Evolutionary conservation across 306 rosid species (phyloP).

Genomic region (Trifolium pratense): DNA sequence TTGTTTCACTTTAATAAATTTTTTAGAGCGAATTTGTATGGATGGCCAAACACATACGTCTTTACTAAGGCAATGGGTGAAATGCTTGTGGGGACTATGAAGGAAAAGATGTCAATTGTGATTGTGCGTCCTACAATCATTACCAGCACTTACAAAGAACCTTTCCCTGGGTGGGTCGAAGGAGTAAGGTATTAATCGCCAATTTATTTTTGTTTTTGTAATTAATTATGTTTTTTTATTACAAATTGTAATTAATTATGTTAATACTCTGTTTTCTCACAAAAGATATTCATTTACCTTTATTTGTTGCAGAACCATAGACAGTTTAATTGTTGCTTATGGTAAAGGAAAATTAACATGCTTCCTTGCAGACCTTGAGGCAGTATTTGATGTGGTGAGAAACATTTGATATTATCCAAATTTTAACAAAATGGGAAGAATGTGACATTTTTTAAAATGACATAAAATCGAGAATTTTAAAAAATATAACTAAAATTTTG

Average conservation of each 20-base stretch:
- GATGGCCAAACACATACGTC: conserved; percentile 85
- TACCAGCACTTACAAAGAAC: conserved; percentile 76
- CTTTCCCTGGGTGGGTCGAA: conserved; percentile 90
- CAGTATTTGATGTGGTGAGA: conserved; percentile 62
- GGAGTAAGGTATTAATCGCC: conserved; percentile 63
- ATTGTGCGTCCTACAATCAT: conserved; percentile 73
- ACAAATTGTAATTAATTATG: neutral
- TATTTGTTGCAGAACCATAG: conserved; percentile 65
- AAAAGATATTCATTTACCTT: too few relatives aligned
- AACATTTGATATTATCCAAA: neutral
- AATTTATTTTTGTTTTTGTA: too few relatives aligned
- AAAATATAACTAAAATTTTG: too few relatives aligned
- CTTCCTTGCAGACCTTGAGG: conserved; percentile 50
- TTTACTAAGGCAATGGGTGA: conserved; percentile 95
- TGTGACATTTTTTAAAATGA: too few relatives aligned
- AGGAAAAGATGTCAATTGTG: conserved; percentile 48
- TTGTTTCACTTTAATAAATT: neutral
- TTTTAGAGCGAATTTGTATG: conserved; percentile 57
- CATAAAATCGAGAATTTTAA: too few relatives aligned
- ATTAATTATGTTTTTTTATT: neutral
- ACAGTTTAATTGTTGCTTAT: conserved; percentile 66
- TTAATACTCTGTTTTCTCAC: neutral
- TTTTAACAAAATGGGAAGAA: too few relatives aligned
- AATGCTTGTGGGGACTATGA: conserved; percentile 58
- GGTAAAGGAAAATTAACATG: conserved; percentile 72